Conservation (phyloP, 2,329 filamentous ascomycete species). For the Beauveria bassiana region DNA sequence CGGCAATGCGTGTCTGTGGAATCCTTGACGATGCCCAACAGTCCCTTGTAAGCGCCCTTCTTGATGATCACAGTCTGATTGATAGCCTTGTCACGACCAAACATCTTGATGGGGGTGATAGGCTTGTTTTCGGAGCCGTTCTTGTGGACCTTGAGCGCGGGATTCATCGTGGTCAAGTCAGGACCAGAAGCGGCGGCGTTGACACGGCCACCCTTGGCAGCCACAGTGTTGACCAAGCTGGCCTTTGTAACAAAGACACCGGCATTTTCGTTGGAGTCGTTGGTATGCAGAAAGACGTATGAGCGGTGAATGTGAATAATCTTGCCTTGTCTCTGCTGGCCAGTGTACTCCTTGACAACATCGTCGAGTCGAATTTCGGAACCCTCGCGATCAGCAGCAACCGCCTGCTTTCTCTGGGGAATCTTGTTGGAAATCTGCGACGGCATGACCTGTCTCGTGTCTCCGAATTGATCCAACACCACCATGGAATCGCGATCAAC, state of each 20-base stretch:
- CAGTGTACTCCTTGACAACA: slow-evolving; percentile 82
- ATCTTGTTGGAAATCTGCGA: slow-evolving; percentile 90
- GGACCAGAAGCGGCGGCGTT: slow-evolving; percentile 54
- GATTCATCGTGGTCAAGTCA: slow-evolving; percentile 87
- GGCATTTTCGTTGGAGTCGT: slow-evolving; percentile 75
- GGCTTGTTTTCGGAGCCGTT: slow-evolving; percentile 42
- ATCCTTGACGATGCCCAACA: slow-evolving; percentile 93
- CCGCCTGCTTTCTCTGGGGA: slow-evolving; percentile 71
- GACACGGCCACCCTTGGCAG: slow-evolving; percentile 85
- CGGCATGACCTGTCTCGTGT: slow-evolving; percentile 72
- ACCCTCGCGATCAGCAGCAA: slow-evolving; percentile 87
- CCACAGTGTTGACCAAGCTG: slow-evolving; percentile 78
- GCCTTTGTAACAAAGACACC: slow-evolving; percentile 84
- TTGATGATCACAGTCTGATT: slow-evolving; percentile 87
- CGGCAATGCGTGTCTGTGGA: slow-evolving; percentile 79
- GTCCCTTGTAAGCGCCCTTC: slow-evolving; percentile 83
- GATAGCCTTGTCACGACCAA: slow-evolving; percentile 74
- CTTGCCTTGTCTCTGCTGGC: slow-evolving; percentile 76
- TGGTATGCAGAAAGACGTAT: slow-evolving; percentile 85
- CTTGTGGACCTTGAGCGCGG: slow-evolving; percentile 68
- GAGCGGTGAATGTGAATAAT: slow-evolving; percentile 92
- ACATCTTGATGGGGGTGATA: slow-evolving; percentile 62
- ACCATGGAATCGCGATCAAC: slow-evolving; percentile 89
- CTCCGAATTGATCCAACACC: slow-evolving; percentile 84
- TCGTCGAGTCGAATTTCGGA: slow-evolving; percentile 90